Percentiles rank a stretch among this genome's conserved stretches.
Conservation (phyloP, 1,284 basidiomycete genomes). For the Gomphus sp. region DNA sequence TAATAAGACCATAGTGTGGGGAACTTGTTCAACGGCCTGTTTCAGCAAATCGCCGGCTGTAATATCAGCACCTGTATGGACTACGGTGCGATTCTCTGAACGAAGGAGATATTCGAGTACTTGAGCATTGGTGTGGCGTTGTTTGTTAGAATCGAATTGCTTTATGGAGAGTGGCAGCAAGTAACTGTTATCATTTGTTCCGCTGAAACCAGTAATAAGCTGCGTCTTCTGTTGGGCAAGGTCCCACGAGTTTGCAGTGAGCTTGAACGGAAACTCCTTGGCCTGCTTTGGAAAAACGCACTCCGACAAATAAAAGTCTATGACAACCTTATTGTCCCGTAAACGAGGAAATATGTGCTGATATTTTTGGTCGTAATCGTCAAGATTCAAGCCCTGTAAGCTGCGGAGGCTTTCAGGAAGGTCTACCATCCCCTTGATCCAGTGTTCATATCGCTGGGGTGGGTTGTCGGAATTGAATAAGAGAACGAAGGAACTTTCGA, state of each 20-base stretch:
- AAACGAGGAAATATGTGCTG: slow-evolving; percentile 27
- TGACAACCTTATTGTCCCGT: slow-evolving; percentile 26
- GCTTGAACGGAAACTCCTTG: slow-evolving; percentile 37
- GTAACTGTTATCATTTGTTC: slow-evolving; percentile 44
- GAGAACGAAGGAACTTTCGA: slow-evolving; percentile 30
- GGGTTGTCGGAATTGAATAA: slow-evolving; percentile 38
- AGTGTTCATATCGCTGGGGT: slow-evolving; percentile 30
- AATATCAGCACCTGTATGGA: slow-evolving; percentile 17
- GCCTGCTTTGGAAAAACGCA: slow-evolving; percentile 41
- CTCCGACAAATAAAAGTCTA: slow-evolving; percentile 41
- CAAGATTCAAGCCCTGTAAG: slow-evolving; percentile 31
- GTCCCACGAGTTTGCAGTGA: slow-evolving; percentile 46
- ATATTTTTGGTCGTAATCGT: slow-evolving; percentile 28
- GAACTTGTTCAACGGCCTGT: slow-evolving; percentile 23
- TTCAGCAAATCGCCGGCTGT: slow-evolving; percentile 27
- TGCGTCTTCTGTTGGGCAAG: slow-evolving; percentile 29
- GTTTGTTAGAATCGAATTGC: slow-evolving; percentile 33
- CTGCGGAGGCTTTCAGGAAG: slow-evolving; percentile 24
- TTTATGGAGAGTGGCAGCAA: slow-evolving; percentile 37
- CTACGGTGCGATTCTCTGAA: slow-evolving; percentile 33
- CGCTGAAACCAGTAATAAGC: slow-evolving; percentile 44
- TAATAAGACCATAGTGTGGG: slow-evolving; percentile 35
- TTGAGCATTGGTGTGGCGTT: slow-evolving; percentile 40
- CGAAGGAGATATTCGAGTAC: slow-evolving; percentile 36
- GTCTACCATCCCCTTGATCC: slow-evolving; percentile 21